These are phyloP conservation scores for Tritrichomonas foetus DNA, from an alignment of 208 protist species.

Conservation along the genomic window DNA sequence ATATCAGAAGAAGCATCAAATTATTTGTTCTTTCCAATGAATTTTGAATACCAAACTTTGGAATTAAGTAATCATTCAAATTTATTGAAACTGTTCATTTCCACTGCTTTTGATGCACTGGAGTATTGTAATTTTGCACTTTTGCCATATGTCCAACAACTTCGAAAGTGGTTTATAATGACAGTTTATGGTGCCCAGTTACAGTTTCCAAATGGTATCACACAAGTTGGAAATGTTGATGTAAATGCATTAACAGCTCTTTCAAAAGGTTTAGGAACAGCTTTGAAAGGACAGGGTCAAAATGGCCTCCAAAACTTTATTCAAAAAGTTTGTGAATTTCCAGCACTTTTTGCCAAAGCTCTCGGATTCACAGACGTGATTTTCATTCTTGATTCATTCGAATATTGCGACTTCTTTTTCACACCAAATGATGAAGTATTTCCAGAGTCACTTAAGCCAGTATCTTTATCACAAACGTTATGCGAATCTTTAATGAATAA, in stretches of 20 bases:
- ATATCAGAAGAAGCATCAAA: neutral
- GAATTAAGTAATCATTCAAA: too few relatives aligned
- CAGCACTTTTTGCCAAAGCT: neutral
- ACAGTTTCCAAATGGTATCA: neutral
- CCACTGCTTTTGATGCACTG: neutral
- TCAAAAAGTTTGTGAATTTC: neutral
- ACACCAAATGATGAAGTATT: neutral
- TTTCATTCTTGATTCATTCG: conserved; percentile 6
- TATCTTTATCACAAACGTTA: neutral
- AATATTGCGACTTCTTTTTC: neutral
- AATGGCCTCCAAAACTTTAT: neutral
- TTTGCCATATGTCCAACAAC: neutral
- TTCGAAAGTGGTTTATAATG: neutral
- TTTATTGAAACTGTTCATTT: neutral
- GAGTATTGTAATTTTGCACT: neutral
- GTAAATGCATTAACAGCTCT: neutral
- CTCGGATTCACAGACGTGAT: neutral
- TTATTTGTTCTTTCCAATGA: neutral
- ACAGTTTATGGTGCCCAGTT: neutral
- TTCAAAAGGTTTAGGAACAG: neutral
- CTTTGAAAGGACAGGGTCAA: neutral
- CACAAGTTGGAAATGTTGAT: neutral
- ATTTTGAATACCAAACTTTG: neutral
- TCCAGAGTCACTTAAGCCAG: neutral
- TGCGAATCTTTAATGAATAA: neutral